phyloP scores from a whole-genome alignment of 352 stramenopile genomes.

The Globisporangium radiosum region DNA sequence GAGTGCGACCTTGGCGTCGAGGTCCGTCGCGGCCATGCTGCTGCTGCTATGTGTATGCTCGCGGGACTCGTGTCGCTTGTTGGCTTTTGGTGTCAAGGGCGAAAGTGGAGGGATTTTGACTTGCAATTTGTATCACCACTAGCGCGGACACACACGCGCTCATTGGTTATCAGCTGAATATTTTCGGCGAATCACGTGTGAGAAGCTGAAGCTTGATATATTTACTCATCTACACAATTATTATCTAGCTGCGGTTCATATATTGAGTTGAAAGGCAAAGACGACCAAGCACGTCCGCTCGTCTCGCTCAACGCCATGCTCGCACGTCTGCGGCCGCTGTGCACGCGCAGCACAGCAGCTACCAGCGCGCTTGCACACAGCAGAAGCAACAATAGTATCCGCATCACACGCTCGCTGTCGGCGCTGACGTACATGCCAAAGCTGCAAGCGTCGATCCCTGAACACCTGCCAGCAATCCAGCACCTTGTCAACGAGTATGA shows the following conservation, averaged over 20 bases:
- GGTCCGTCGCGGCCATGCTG: slow-evolving; percentile 30
- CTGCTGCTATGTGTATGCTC: too few species aligned
- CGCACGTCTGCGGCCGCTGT: not conserved
- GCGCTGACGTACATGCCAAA: slow-evolving; percentile 41
- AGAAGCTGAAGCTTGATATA: too few species aligned
- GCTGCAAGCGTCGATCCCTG: slow-evolving; percentile 38
- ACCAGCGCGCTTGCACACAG: not conserved
- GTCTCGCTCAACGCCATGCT: not conserved
- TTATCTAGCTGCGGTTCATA: not conserved
- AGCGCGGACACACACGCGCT: too few species aligned
- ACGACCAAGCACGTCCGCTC: not conserved
- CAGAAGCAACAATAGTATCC: not conserved
- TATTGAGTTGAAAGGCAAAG: not conserved
- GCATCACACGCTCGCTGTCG: slow-evolving; percentile 15
- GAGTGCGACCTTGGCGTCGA: slow-evolving; percentile 34
- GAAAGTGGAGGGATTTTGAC: too few species aligned
- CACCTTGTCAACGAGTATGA: slow-evolving; percentile 39
- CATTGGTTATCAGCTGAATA: too few species aligned
- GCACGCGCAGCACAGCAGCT: slow-evolving; percentile 6
- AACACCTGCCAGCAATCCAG: slow-evolving; percentile 33
- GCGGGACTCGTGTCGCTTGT: too few species aligned
- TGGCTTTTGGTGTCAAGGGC: too few species aligned
- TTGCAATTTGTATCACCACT: too few species aligned
- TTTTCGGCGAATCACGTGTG: too few species aligned
- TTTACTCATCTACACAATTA: too few species aligned